phyloP scores from a whole-genome alignment of 257 asterid species.

The Solanum megistacrolobum region DNA sequence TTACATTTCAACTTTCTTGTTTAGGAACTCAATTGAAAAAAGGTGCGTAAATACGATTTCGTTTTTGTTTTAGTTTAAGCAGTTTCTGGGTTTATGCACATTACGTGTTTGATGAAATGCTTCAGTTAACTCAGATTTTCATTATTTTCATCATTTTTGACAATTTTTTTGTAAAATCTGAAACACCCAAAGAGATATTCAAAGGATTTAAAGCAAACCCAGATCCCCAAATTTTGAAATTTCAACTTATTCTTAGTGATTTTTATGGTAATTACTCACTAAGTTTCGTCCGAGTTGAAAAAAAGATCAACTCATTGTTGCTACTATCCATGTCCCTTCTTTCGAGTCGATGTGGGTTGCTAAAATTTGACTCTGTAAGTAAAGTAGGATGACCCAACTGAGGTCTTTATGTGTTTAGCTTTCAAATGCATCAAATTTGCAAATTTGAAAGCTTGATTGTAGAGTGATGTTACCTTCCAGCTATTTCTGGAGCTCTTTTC shows the following conservation, averaged over 20 bases:
- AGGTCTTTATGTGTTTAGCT: conserved; percentile 49
- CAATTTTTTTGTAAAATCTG: conserved; percentile 3
- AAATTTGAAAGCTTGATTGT: conserved; percentile 19
- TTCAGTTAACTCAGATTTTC: background rate
- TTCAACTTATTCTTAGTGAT: conserved; percentile 57
- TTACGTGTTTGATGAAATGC: background rate
- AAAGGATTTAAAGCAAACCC: conserved; percentile 55
- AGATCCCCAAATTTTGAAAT: conserved; percentile 27
- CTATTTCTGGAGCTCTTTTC: background rate
- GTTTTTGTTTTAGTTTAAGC: background rate
- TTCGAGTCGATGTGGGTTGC: conserved; percentile 48
- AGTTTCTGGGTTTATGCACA: background rate
- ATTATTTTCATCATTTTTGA: background rate
- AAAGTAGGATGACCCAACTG: conserved; percentile 43
- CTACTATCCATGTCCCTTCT: conserved; percentile 43
- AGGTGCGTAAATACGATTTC: background rate
- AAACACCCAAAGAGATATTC: conserved; percentile 28
- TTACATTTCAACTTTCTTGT: background rate
- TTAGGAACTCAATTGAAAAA: background rate
- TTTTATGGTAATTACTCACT: conserved; percentile 58
- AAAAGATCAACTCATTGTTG: conserved; percentile 29
- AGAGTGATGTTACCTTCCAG: background rate
- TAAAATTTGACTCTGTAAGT: conserved; percentile 15
- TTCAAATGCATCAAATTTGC: conserved; percentile 56
- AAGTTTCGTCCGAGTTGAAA: conserved; percentile 58